Conservation (phyloP, 2,329 filamentous ascomycete species). For the Geosmithia flava region DNA sequence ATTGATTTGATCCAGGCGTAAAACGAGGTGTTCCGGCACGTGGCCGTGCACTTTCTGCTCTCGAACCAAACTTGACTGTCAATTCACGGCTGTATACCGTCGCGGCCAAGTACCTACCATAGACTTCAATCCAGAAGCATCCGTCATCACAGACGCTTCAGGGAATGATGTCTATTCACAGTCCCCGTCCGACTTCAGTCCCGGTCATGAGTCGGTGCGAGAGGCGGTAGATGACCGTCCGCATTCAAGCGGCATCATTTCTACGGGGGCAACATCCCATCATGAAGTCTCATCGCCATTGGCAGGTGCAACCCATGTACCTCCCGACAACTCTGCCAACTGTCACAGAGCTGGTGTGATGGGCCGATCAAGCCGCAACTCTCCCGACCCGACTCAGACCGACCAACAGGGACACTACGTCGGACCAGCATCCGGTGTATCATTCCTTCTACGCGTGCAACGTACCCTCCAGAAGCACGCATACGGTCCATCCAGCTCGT, state of each 20-base stretch:
- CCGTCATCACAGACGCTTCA: not conserved
- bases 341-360: no score
- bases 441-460: conserved; percentile 8
- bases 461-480: conserved; percentile 16
- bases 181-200: no score
- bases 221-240: no score
- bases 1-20: not conserved
- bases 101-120: not conserved
- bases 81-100: conserved; percentile 1
- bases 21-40: not conserved
- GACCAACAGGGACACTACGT: conserved; percentile 10
- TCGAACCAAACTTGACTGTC: not conserved
- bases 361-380: not conserved
- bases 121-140: not conserved
- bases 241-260: no score
- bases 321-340: no score
- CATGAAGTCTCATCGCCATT: not conserved
- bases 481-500: conserved; percentile 21
- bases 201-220: no score
- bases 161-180: no score
- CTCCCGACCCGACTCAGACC: conserved; percentile 8
- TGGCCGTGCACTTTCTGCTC: not conserved
- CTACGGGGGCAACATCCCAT: not conserved
- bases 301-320: no score
- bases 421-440: conserved; percentile 8